phyloP scores from a whole-genome alignment of 2,329 filamentous ascomycete genomes.

The Cladophialophora yegresii region DNA sequence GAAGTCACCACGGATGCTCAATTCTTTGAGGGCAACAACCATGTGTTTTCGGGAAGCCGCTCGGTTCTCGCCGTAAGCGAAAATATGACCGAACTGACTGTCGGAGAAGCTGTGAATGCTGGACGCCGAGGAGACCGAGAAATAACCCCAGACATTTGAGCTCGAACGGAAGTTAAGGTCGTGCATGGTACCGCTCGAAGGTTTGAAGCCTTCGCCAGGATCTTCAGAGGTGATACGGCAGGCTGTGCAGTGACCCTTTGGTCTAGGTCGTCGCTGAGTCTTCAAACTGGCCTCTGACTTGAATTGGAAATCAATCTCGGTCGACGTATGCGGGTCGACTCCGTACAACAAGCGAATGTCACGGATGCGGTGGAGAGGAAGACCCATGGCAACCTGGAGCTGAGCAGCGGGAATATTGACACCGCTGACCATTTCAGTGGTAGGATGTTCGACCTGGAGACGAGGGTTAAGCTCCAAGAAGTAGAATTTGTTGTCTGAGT shows the following conservation, averaged over 20 bases:
- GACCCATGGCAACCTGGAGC: conserved; percentile 98
- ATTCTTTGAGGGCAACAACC: conserved; percentile 96
- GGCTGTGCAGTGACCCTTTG: conserved; percentile 95
- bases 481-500: conserved; percentile 98
- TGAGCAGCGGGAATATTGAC: conserved; percentile 96
- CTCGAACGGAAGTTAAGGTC: conserved; percentile 98
- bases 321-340: conserved; percentile 81
- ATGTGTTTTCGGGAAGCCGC: conserved; percentile 97
- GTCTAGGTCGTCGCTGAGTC: conserved; percentile 83
- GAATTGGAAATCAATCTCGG: conserved; percentile 96
- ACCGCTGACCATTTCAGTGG: conserved; percentile 98
- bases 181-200: conserved; percentile 97
- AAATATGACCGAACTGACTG: conserved; percentile 98
- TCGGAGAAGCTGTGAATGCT: conserved; percentile 99
- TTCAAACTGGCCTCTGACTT: conserved; percentile 78
- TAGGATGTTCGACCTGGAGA: conserved; percentile 99
- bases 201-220: conserved; percentile 98
- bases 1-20: conserved; percentile 99
- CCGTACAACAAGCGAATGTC: conserved; percentile 97
- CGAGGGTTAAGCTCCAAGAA: conserved; percentile 98
- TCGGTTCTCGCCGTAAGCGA: conserved; percentile 97
- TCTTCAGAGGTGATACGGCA: conserved; percentile 99
- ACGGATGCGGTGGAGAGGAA: conserved; percentile 89
- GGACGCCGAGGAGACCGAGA: conserved; percentile 94
- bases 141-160: conserved; percentile 99